Evolutionary conservation across 202 grass and related monocot genomes (phyloP).

Genomic region (Hordeum pubiflorum): DNA sequence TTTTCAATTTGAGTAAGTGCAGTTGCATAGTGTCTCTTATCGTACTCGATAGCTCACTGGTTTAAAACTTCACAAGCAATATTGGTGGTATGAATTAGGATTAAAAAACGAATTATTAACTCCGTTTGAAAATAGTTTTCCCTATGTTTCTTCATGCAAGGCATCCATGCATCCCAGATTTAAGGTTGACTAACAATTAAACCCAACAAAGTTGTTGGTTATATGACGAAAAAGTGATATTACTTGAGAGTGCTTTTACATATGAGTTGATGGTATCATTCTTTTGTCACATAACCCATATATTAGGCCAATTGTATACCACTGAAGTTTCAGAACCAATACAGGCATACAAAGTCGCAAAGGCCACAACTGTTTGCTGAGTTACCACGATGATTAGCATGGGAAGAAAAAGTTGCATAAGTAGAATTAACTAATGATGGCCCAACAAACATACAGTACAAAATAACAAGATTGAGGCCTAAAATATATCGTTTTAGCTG

Average conservation of each 20-base stretch:
- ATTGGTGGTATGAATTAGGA: neutral
- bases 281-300: neutral
- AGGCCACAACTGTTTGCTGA: neutral
- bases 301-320: neutral
- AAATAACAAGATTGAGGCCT: neutral
- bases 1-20: neutral
- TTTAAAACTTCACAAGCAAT: neutral
- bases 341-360: neutral
- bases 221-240: neutral
- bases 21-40: constrained; percentile 3
- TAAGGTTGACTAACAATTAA: neutral
- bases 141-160: neutral
- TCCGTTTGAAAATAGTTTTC: neutral
- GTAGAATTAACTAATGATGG: neutral
- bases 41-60: neutral
- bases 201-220: neutral
- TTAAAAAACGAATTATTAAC: neutral
- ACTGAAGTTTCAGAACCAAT: constrained; percentile 15
- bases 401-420: neutral
- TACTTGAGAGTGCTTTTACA: neutral
- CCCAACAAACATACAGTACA: neutral
- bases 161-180: neutral
- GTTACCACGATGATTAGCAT: neutral
- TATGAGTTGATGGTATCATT: neutral
- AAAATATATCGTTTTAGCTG: neutral